Percentiles rank a stretch among this genome's conserved stretches.
Conservation (phyloP, 2,329 filamentous ascomycete species). For the Hypoxylon sp. region DNA sequence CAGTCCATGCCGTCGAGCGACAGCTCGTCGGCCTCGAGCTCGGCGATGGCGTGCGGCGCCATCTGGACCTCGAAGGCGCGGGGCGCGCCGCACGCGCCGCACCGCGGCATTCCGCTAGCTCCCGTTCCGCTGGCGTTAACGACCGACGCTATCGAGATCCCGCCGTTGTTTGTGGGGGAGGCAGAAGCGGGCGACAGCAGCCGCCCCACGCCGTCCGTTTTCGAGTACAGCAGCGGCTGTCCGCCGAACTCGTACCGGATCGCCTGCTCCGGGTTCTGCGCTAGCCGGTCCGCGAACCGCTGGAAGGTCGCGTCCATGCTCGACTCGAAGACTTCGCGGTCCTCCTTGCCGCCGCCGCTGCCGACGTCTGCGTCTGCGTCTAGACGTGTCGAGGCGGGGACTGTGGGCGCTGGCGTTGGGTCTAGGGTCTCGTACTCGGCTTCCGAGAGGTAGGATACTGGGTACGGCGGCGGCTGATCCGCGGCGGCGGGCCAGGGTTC, state of each 20-base stretch:
- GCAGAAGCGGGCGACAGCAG: slow-evolving; percentile 55
- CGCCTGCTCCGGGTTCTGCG: slow-evolving; percentile 83
- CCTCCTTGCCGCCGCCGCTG: slow-evolving; percentile 59
- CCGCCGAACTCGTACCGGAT: slow-evolving; percentile 83
- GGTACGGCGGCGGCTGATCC: slow-evolving; percentile 74
- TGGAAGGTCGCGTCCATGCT: slow-evolving; percentile 79
- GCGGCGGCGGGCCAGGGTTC: slow-evolving; percentile 79
- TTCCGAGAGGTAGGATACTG: slow-evolving; percentile 79
- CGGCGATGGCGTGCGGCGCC: slow-evolving; percentile 86
- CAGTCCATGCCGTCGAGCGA: slow-evolving; percentile 93
- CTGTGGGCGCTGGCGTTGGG: slow-evolving; percentile 60
- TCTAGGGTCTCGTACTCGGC: slow-evolving; percentile 92
- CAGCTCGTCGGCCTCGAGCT: slow-evolving; percentile 80
- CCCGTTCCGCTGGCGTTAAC: slow-evolving; percentile 29
- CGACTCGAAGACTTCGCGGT: slow-evolving; percentile 77
- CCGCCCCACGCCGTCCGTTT: slow-evolving; percentile 76
- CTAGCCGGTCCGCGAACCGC: slow-evolving; percentile 78
- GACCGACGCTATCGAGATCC: slow-evolving; percentile 41
- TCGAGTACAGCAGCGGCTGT: slow-evolving; percentile 79
- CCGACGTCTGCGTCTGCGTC: slow-evolving; percentile 53
- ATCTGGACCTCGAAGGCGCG: slow-evolving; percentile 92
- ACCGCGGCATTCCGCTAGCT: slow-evolving; percentile 70
- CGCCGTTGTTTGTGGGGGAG: slow-evolving; percentile 36
- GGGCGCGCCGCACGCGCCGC: slow-evolving; percentile 75
- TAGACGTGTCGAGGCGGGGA: slow-evolving; percentile 58